Evolutionary conservation across 2,329 filamentous ascomycete species (phyloP).

Genomic region (Neopestalotiopsis rosae): DNA sequence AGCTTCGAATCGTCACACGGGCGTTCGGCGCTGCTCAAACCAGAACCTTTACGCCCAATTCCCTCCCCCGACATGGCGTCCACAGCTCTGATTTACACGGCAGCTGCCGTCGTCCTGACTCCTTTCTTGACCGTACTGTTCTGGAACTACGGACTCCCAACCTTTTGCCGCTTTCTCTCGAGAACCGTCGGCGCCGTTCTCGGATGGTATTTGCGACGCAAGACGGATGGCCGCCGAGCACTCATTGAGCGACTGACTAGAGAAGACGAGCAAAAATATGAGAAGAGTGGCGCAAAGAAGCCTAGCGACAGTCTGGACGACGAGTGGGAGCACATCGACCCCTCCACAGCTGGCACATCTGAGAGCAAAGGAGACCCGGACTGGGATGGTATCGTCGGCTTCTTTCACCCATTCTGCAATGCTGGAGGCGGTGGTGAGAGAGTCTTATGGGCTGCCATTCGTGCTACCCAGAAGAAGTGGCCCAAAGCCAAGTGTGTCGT

Average conservation of each 20-base stretch:
- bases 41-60: background rate
- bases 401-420: slow-evolving; percentile 99
- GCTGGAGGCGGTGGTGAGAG: slow-evolving; percentile 94
- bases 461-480: slow-evolving; percentile 87
- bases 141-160: slow-evolving; percentile 36
- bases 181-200: slow-evolving; percentile 47
- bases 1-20: background rate
- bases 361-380: slow-evolving; percentile 55
- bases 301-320: slow-evolving; percentile 51
- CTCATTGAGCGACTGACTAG: slow-evolving; percentile 60
- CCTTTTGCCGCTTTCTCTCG: slow-evolving; percentile 44
- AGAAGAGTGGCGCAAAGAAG: slow-evolving; percentile 40
- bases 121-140: slow-evolving; percentile 32
- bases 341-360: slow-evolving; percentile 43
- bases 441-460: slow-evolving; percentile 94
- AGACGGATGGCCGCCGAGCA: slow-evolving; percentile 66
- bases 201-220: slow-evolving; percentile 67
- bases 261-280: slow-evolving; percentile 44
- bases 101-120: slow-evolving; percentile 32
- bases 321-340: slow-evolving; percentile 74
- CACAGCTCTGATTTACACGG: slow-evolving; percentile 30
- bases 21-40: background rate
- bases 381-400: slow-evolving; percentile 88
- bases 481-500: slow-evolving; percentile 88
- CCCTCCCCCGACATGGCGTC: slow-evolving; percentile 29